These are phyloP conservation scores for Phallus indusiatus DNA, from an alignment of 768 basidiomycete species.

Conservation along the genomic window DNA sequence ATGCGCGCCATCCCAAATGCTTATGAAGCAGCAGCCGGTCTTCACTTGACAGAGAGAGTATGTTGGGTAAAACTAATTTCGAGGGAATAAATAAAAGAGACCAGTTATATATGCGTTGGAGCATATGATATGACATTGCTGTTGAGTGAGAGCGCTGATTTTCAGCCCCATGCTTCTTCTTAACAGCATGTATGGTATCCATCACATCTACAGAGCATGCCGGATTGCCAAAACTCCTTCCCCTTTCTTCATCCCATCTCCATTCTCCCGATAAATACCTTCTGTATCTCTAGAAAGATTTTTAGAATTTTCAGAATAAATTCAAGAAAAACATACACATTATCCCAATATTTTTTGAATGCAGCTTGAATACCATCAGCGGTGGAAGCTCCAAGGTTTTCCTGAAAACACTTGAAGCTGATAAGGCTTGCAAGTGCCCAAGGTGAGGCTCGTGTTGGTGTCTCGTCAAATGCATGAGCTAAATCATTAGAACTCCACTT, in stretches of 20 bases:
- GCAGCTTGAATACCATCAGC: background rate
- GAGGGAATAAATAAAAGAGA: background rate
- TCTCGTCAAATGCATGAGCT: background rate
- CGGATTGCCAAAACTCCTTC: slow-evolving; percentile 21
- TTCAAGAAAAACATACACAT: background rate
- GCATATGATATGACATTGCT: slow-evolving; percentile 23
- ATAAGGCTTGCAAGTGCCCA: background rate
- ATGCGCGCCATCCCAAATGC: slow-evolving; percentile 23
- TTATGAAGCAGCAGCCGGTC: slow-evolving; percentile 11
- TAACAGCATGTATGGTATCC: slow-evolving; percentile 17
- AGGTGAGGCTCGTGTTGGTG: slow-evolving; percentile 1
- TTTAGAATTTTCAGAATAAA: background rate
- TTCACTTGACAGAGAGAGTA: background rate
- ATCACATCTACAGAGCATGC: slow-evolving; percentile 18
- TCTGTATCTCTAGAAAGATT: background rate
- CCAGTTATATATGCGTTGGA: slow-evolving; percentile 20
- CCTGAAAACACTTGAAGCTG: background rate
- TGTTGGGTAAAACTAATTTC: background rate
- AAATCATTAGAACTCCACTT: background rate
- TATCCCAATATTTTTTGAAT: background rate
- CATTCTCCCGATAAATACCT: slow-evolving; percentile 20
- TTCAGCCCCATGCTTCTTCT: slow-evolving; percentile 14
- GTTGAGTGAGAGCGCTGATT: slow-evolving; percentile 21
- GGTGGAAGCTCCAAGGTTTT: background rate
- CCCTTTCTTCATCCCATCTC: slow-evolving; percentile 15